phyloP scores from a whole-genome alignment of 1,284 basidiomycete species.

The Ganoderma leucocontextum region DNA sequence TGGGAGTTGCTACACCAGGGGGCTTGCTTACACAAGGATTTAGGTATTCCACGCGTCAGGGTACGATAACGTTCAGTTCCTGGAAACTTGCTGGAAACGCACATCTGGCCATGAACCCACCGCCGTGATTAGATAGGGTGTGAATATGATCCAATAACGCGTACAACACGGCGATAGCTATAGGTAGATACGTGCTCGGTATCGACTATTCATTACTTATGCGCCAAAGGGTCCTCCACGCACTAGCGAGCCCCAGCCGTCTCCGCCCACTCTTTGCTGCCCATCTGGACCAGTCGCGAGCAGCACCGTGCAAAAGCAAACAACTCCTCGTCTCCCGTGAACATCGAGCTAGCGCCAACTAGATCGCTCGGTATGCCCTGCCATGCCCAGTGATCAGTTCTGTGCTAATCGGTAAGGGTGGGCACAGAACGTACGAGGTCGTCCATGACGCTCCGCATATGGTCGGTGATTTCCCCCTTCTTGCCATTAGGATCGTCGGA shows the following conservation, averaged over 20 bases:
- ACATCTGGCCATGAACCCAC: not conserved
- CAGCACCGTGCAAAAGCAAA: slow-evolving; percentile 96
- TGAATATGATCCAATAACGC: not conserved
- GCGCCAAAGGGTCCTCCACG: not conserved
- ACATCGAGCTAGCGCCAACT: slow-evolving; percentile 86
- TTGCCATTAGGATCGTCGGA: slow-evolving; percentile 67
- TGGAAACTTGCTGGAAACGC: not conserved
- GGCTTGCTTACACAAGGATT: not conserved
- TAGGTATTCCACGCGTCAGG: not conserved
- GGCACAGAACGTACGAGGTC: slow-evolving; percentile 70
- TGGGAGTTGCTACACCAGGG: not conserved
- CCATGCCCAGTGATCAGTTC: not conserved
- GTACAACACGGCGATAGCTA: not conserved
- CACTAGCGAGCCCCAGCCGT: slow-evolving; percentile 50
- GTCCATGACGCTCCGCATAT: slow-evolving; percentile 91
- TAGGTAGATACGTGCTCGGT: not conserved
- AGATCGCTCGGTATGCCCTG: slow-evolving; percentile 82
- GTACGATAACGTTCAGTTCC: not conserved
- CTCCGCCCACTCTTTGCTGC: slow-evolving; percentile 85
- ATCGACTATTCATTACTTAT: not conserved
- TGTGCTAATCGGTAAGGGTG: slow-evolving; percentile 3
- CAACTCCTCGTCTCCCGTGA: slow-evolving; percentile 92
- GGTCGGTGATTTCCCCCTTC: slow-evolving; percentile 65
- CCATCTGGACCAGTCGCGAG: slow-evolving; percentile 92
- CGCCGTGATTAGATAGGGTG: not conserved